Percentiles rank a stretch among this genome's conserved stretches.
Conservation (phyloP, 768 basidiomycete genomes). For the Cantharellus anzutake region DNA sequence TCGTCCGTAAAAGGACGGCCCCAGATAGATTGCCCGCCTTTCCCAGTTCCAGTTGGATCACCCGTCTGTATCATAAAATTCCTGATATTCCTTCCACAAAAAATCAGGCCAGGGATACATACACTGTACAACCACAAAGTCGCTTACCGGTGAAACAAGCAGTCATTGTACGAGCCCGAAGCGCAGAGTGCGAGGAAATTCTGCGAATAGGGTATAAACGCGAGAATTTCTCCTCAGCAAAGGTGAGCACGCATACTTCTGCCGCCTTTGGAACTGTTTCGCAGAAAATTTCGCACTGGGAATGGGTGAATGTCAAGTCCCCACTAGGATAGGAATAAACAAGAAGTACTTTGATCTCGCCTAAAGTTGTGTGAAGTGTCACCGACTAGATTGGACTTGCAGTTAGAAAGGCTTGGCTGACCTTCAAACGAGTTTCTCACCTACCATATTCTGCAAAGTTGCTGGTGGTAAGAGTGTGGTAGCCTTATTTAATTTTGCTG, state of each 20-base stretch:
- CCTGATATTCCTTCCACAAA: constrained; percentile 52
- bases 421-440: too few relatives aligned
- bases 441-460: too few relatives aligned
- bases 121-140: neutral
- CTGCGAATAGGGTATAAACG: constrained; percentile 22
- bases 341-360: constrained; percentile 66
- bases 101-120: neutral
- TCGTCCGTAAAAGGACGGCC: constrained; percentile 84
- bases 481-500: too few relatives aligned
- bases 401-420: neutral
- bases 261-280: constrained; percentile 91
- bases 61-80: constrained; percentile 94
- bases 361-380: constrained; percentile 83
- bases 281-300: constrained; percentile 88
- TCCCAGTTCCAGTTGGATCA: constrained; percentile 77
- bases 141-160: constrained; percentile 51
- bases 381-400: constrained; percentile 42
- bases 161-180: constrained; percentile 67
- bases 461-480: too few relatives aligned
- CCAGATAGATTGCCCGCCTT: constrained; percentile 96
- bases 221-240: constrained; percentile 4
- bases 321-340: neutral
- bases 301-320: neutral
- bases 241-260: constrained; percentile 35
- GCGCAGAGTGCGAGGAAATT: constrained; percentile 94